Evolutionary conservation across 805 yeast species (phyloP).

Genomic region (Groenewaldozyma tartarivorans): DNA sequence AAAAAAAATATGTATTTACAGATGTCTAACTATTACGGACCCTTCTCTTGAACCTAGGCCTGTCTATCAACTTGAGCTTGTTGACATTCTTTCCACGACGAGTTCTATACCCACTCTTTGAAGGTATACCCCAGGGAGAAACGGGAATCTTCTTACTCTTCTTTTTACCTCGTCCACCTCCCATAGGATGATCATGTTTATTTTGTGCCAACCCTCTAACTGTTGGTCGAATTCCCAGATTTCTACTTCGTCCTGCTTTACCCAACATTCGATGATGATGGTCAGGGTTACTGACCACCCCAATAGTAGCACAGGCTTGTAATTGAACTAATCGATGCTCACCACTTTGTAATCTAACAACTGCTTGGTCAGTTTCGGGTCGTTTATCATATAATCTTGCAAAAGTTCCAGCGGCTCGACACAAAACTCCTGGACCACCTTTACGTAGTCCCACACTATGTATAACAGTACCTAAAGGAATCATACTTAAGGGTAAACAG

Average conservation of each 20-base stretch:
- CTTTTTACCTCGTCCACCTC: slow-evolving; percentile 99
- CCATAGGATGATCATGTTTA: slow-evolving; percentile 95
- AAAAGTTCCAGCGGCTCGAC: slow-evolving; percentile 91
- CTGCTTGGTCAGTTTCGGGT: slow-evolving; percentile 59
- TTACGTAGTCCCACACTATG: slow-evolving; percentile 77
- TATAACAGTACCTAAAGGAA: slow-evolving; percentile 88
- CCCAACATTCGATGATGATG: slow-evolving; percentile 86
- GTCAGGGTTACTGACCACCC: slow-evolving; percentile 85
- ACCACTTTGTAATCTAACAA: slow-evolving; percentile 78
- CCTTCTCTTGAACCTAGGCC: slow-evolving; percentile 65
- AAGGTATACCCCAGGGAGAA: slow-evolving; percentile 92
- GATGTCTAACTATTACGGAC: neutral
- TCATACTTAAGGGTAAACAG: slow-evolving; percentile 84
- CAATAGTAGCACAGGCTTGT: slow-evolving; percentile 88
- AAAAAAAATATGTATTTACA: no score
- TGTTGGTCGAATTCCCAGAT: slow-evolving; percentile 86
- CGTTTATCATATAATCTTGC: slow-evolving; percentile 78
- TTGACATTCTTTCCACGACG: slow-evolving; percentile 83
- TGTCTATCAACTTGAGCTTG: slow-evolving; percentile 77
- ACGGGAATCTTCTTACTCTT: slow-evolving; percentile 91
- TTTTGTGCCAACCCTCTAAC: slow-evolving; percentile 99
- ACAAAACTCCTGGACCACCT: slow-evolving; percentile 75
- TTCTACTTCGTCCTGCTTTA: slow-evolving; percentile 92
- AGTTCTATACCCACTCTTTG: slow-evolving; percentile 89
- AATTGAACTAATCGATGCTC: slow-evolving; percentile 85